phyloP scores from a whole-genome alignment of 2,329 filamentous ascomycete genomes.

The Aspergillus sp. region DNA sequence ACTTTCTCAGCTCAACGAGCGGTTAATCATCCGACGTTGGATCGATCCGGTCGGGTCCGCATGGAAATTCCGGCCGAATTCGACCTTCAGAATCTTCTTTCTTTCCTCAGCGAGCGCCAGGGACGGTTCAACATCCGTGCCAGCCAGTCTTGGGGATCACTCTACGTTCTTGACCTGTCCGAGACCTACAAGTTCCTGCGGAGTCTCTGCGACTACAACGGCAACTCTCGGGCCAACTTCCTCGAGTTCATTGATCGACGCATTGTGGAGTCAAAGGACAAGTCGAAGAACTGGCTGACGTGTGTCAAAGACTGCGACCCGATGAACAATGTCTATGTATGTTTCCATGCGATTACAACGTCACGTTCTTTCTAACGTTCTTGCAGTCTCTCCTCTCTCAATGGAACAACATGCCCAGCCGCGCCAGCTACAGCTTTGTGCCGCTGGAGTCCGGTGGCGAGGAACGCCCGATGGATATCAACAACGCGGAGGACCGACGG shows the following conservation, averaged over 20 bases:
- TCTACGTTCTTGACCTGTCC: constrained; percentile 43
- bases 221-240: constrained; percentile 39
- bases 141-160: constrained; percentile 40
- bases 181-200: constrained; percentile 43
- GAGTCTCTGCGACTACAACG: constrained; percentile 37
- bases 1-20: constrained; percentile 40
- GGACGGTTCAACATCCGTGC: constrained; percentile 45
- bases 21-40: constrained; percentile 41
- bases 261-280: constrained; percentile 44
- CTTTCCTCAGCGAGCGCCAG: constrained; percentile 38
- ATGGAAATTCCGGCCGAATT: constrained; percentile 43
- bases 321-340: constrained; percentile 41
- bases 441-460: constrained; percentile 25
- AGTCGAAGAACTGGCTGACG: constrained; percentile 44
- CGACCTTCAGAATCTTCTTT: constrained; percentile 37
- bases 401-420: constrained; percentile 49
- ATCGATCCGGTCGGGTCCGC: constrained; percentile 34
- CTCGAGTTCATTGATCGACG: constrained; percentile 46
- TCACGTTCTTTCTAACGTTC: constrained; percentile 3
- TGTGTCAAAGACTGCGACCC: constrained; percentile 42
- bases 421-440: constrained; percentile 44
- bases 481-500: constrained; percentile 33
- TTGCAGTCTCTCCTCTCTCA: constrained; percentile 40
- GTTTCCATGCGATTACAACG: constrained; percentile 15
- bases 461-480: constrained; percentile 42